Conservation (phyloP, 1,139 yeast genomes). For the Candida mesenterica region DNA sequence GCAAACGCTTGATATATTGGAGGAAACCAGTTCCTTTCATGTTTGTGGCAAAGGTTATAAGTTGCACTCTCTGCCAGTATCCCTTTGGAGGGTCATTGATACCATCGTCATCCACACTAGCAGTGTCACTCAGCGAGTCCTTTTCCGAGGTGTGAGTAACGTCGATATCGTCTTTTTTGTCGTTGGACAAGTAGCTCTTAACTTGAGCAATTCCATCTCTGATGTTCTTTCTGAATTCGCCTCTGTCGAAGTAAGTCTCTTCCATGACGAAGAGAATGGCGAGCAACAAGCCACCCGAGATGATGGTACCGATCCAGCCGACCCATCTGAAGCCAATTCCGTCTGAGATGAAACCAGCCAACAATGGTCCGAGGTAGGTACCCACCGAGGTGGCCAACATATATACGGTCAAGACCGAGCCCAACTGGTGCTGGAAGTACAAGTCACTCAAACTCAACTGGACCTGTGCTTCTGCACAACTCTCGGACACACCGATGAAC, state of each 20-base stretch:
- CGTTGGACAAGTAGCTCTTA: conserved; percentile 2
- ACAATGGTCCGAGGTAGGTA: conserved; percentile 35
- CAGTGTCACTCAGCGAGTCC: conserved; percentile 1
- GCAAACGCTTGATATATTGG: conserved; percentile 28
- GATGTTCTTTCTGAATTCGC: conserved; percentile 9
- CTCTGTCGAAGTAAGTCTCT: conserved; percentile 27
- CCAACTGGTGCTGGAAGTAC: conserved; percentile 38
- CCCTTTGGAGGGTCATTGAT: conserved; percentile 12
- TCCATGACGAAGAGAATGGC: conserved; percentile 22
- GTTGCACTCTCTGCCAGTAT: conserved; percentile 22
- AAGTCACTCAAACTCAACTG: conserved; percentile 34
- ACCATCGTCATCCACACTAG: background rate
- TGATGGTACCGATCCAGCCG: conserved; percentile 32
- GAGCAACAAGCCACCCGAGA: conserved; percentile 20
- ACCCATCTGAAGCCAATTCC: conserved; percentile 33
- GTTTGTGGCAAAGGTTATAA: conserved; percentile 25
- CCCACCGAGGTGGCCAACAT: conserved; percentile 38
- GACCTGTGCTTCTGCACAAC: conserved; percentile 38
- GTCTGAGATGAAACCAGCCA: conserved; percentile 30
- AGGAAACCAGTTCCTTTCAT: conserved; percentile 22
- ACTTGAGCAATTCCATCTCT: conserved; percentile 4
- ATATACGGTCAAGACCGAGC: conserved; percentile 38
- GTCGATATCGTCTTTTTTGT: background rate
- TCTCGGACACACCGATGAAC: conserved; percentile 33
- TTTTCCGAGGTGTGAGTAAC: conserved; percentile 3